phyloP scores from a whole-genome alignment of 495 filamentous ascomycete species.

The Acidomyces sp. region DNA sequence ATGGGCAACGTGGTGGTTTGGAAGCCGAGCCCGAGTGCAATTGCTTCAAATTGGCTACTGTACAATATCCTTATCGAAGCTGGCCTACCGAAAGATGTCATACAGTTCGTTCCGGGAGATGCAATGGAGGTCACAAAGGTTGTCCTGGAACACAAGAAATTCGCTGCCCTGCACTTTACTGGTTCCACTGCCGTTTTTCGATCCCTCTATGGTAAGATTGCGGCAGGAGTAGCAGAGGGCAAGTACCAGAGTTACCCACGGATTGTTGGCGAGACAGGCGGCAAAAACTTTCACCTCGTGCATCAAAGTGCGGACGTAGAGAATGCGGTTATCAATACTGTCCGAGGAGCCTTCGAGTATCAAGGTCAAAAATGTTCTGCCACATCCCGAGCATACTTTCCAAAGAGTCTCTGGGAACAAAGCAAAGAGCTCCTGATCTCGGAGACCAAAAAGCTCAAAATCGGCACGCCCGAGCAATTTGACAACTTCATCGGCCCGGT shows the following conservation, averaged over 20 bases:
- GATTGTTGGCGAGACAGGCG: conserved; percentile 33
- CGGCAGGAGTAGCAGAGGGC: conserved; percentile 24
- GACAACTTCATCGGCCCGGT: conserved; percentile 33
- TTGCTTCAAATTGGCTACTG: conserved; percentile 31
- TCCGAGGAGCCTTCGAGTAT: conserved; percentile 34
- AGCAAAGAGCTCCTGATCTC: conserved; percentile 25
- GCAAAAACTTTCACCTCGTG: conserved; percentile 34
- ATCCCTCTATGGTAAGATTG: conserved; percentile 30
- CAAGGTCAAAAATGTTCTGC: conserved; percentile 35
- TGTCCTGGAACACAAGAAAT: conserved; percentile 27
- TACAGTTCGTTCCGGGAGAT: conserved; percentile 33
- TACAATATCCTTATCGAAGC: conserved; percentile 32
- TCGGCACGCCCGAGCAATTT: conserved; percentile 28
- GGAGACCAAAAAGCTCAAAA: conserved; percentile 28
- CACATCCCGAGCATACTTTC: conserved; percentile 28
- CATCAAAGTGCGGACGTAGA: conserved; percentile 28
- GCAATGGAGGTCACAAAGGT: conserved; percentile 29
- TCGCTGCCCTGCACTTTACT: conserved; percentile 32
- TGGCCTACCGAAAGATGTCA: conserved; percentile 32
- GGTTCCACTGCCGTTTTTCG: conserved; percentile 32
- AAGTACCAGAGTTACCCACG: conserved; percentile 31
- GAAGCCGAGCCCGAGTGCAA: conserved; percentile 30
- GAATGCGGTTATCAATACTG: conserved; percentile 31
- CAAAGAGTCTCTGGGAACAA: conserved; percentile 26
- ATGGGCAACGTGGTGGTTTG: conserved; percentile 36